Evolutionary conservation across 2,329 filamentous ascomycete genomes (phyloP), one percentile per base, ranked within the genome.

Genomic region (Ascochyta pisi): DNA sequence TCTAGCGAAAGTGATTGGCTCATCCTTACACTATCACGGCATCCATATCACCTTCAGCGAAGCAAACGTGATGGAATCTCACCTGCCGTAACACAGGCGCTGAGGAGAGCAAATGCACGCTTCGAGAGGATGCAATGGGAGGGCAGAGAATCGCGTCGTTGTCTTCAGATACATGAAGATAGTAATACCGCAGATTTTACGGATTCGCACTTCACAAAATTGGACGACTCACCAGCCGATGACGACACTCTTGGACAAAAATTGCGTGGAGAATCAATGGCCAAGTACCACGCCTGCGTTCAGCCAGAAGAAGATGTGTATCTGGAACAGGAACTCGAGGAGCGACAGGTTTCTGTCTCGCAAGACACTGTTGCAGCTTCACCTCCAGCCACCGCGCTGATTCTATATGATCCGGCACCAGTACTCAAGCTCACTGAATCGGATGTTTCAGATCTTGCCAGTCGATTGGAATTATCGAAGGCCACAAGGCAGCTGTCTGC

Each of bases 1-100:
- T 54, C 51, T 4, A 39, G 51, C 33, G 15, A 27, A 10, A n/a
- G 29, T 15, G 26, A 13, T 12, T 54, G 51, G 51, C 39, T 49
- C 1, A 7, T 33, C 9, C 26, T 54, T 2, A 10, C 34, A 3
- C 39, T 54, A 3, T 43, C 38, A 13, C 51, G 39, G 6, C 51
- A 54, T 43, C 44, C 39, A 12, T 39, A 43, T 15, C 24, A 35
- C 27, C 33, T 54, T 9, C 26, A 19, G 3, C 31, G 27, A 6
- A 24, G 19, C 13, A 45, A 43, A 13, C 9, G 9, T 7, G n/a
- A 1, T 15, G 34, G 39, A 8, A 23, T 49, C 6, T 19, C 44
- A 16, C 19, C 24, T 4, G 39, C 33, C 5, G 22, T 54, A 7
- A 54, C 39, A 6, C 51, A 54, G 9, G 51, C 51, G 8, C n/a